Base-by-base conservation (phyloP, 129 eudicot genomes). In the Helichrysum umbraculigerum region DNA sequence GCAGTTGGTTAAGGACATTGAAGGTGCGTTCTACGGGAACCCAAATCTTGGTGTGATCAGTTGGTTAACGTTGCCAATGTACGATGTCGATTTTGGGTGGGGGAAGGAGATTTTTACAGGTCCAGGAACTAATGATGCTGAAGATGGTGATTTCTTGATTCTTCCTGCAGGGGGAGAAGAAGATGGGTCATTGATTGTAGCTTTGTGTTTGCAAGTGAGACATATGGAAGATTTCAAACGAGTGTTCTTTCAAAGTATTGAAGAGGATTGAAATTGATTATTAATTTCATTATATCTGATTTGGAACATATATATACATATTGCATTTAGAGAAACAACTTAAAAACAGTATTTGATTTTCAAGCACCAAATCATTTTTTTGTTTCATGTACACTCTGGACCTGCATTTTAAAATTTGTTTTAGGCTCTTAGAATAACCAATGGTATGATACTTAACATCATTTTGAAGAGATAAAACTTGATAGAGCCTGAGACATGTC, bases 1-100 rank as follows among this genome's bases (percentile, higher is more conserved):
- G 5, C 85, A 85, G 59, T 74, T 59, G n/a, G 21, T 68, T 10
- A 77, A 79, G 14, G 64, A 66, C 6, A 73, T 34, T 2, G 68
- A 82, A 50, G 86, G 82, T 47, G 66, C 83, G 3, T 83, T 74
- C 37, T 79, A 81, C 19, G 92, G 87, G 1, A 85, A 87, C 52
- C 89, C 88, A 7, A 85, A 85, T 59, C 67, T 88, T 1, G 79
- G 77, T 35, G 88, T 86, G 50, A 76, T 79, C 5, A 90, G 93
- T 35, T 88, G 96, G 91, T 15, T 80, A 12, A 81, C 70, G 0
- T 28, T 90, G 47, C 88, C 87, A 7, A 54, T 84, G 41, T 65
- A 66, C 19, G 91, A 82, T 14, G 5, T 86, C 8, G 85, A 90
- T 80, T 90, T 90, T 51, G 96, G 96, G 7, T 90, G 89, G 91